These are phyloP conservation scores for Exsudoporus floridanus DNA, from an alignment of 1,284 basidiomycete genomes.

Conservation along the genomic window DNA sequence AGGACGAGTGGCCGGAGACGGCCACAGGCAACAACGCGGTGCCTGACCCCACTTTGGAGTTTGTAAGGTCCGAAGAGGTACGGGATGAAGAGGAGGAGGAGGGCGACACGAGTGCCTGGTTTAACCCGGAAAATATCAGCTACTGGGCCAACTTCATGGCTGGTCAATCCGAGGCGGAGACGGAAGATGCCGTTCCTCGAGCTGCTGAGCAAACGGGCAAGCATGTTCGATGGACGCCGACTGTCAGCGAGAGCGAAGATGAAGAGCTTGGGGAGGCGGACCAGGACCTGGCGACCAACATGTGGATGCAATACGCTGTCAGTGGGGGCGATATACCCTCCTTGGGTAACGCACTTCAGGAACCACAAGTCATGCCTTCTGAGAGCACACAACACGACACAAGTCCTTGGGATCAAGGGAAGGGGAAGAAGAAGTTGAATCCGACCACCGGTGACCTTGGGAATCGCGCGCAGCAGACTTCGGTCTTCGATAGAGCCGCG, in stretches of 20 bases:
- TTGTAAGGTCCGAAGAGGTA: not conserved
- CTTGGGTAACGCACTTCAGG: constrained; percentile 5
- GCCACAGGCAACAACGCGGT: not conserved
- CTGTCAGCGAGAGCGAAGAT: constrained; percentile 20
- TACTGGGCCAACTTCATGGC: constrained; percentile 32
- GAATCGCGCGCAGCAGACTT: constrained; percentile 28
- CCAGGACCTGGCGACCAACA: constrained; percentile 14
- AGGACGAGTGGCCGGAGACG: constrained; percentile 5
- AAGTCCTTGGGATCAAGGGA: constrained; percentile 26
- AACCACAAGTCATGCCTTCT: not conserved
- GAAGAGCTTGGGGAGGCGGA: constrained; percentile 23
- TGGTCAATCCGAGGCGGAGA: constrained; percentile 15
- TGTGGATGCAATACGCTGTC: constrained; percentile 35
- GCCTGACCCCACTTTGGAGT: constrained; percentile 11
- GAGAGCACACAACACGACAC: constrained; percentile 10
- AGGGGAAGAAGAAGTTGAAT: constrained; percentile 21
- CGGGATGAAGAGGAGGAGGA: constrained; percentile 17
- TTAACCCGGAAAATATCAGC: constrained; percentile 25
- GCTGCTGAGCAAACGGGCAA: constrained; percentile 19
- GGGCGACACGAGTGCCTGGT: constrained; percentile 23
- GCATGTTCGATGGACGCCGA: constrained; percentile 40
- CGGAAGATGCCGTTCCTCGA: constrained; percentile 7
- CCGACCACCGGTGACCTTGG: constrained; percentile 18
- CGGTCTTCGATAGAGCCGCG: constrained; percentile 31
- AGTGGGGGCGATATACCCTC: constrained; percentile 25